Conservation (phyloP, 1,139 yeast species). For the Tardiomyces blankii region DNA sequence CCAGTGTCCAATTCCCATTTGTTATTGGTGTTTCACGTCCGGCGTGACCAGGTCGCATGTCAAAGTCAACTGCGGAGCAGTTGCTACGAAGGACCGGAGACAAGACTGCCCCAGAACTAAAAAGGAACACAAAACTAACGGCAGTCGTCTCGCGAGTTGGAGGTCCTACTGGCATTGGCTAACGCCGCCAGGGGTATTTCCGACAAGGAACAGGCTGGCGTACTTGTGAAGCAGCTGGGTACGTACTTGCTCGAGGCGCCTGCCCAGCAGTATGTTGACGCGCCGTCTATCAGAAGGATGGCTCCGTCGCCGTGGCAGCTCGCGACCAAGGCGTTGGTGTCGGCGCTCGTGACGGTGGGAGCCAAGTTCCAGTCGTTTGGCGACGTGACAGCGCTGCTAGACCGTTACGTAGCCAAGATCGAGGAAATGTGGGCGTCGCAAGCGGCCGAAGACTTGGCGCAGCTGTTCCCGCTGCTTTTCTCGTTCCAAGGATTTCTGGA, state of each 20-base stretch:
- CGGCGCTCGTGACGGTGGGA: conserved; percentile 26
- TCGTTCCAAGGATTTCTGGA: conserved; percentile 28
- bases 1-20: too few relatives aligned
- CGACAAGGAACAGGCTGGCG: conserved; percentile 38
- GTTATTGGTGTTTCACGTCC: too few relatives aligned
- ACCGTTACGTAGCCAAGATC: neutral
- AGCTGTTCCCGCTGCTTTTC: conserved; percentile 16
- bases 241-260: conserved; percentile 52
- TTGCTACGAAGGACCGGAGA: too few relatives aligned
- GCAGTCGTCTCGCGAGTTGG: conserved; percentile 42
- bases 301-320: conserved; percentile 36
- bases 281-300: conserved; percentile 33
- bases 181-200: conserved; percentile 37
- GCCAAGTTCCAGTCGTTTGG: conserved; percentile 31
- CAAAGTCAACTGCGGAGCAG: too few relatives aligned
- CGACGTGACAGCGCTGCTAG: conserved; percentile 16
- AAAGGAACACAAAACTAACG: too few relatives aligned
- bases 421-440: neutral
- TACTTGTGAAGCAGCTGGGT: conserved; percentile 42
- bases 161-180: conserved; percentile 58
- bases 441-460: conserved; percentile 13
- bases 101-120: too few relatives aligned
- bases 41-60: too few relatives aligned
- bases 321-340: conserved; percentile 29
- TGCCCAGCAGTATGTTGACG: conserved; percentile 38